A percentile compares a stretch with the other conserved stretches of the same genome.
These are phyloP conservation scores for Hygrocybe coccinea DNA, from an alignment of 768 basidiomycete genomes.

Conservation along the genomic window DNA sequence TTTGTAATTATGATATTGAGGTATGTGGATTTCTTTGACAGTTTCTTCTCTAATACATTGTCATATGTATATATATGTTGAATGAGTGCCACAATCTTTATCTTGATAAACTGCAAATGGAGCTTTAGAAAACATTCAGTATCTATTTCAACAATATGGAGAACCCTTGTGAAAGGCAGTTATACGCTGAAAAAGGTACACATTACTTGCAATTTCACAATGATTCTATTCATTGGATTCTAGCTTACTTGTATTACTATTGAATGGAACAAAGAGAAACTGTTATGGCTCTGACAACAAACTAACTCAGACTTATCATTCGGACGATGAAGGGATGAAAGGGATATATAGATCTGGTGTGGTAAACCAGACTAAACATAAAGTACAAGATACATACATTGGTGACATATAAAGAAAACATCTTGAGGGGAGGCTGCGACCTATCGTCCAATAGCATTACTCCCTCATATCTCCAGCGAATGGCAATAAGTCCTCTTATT, in stretches of 20 bases:
- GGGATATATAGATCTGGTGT: too few relatives aligned
- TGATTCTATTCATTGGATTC: not conserved
- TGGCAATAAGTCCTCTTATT: too few relatives aligned
- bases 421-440: too few relatives aligned
- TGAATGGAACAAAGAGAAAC: not conserved
- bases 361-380: too few relatives aligned
- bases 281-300: too few relatives aligned
- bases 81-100: not conserved
- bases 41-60: not conserved
- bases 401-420: too few relatives aligned
- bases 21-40: not conserved
- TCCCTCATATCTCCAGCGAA: too few relatives aligned
- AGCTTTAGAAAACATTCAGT: not conserved
- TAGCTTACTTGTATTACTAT: not conserved
- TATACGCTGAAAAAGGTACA: constrained; percentile 4
- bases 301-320: too few relatives aligned
- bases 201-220: not conserved
- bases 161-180: not conserved
- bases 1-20: constrained; percentile 11
- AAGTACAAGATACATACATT: too few relatives aligned
- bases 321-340: too few relatives aligned
- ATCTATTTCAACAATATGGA: not conserved
- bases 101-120: not conserved
- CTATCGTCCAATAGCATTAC: too few relatives aligned
- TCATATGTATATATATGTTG: not conserved